Conservation (phyloP, 331 rosid genomes). For the Quercus tomentella region DNA sequence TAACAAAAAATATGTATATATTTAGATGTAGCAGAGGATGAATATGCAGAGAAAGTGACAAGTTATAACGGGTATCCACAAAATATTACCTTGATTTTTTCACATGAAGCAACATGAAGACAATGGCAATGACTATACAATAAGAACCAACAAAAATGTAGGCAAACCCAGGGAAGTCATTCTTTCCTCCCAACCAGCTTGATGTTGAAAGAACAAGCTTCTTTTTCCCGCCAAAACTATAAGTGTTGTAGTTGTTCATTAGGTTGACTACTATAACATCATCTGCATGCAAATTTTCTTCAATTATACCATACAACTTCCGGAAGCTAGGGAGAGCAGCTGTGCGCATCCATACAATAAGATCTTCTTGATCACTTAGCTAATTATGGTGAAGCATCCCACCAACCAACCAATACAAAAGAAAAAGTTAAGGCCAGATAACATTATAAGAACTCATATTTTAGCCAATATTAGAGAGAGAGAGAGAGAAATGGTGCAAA, state of each 20-base stretch:
- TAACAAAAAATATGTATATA: not conserved
- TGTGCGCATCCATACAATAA: conserved; percentile 95
- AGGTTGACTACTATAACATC: conserved; percentile 69
- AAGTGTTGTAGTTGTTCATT: conserved; percentile 76
- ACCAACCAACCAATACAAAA: conserved; percentile 18
- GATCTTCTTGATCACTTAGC: conserved; percentile 97
- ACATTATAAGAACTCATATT: conserved; percentile 5
- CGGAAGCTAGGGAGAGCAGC: conserved; percentile 96
- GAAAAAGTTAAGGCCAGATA: conserved; percentile 8
- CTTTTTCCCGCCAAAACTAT: conserved; percentile 91
- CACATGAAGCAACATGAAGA: conserved; percentile 81
- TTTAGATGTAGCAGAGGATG: not conserved
- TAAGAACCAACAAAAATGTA: conserved; percentile 66
- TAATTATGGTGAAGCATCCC: conserved; percentile 26
- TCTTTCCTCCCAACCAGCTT: conserved; percentile 92
- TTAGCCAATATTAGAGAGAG: not conserved
- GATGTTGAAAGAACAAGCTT: conserved; percentile 84
- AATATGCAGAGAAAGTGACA: not conserved
- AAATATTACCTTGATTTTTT: conserved; percentile 60
- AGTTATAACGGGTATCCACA: not conserved
- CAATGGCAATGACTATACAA: conserved; percentile 52
- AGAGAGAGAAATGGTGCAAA: not conserved
- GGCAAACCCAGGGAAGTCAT: conserved; percentile 84
- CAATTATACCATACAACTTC: conserved; percentile 89
- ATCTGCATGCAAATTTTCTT: conserved; percentile 78